Base-by-base conservation (phyloP, 345 rosid genomes). In the Microthlaspi erraticum region DNA sequence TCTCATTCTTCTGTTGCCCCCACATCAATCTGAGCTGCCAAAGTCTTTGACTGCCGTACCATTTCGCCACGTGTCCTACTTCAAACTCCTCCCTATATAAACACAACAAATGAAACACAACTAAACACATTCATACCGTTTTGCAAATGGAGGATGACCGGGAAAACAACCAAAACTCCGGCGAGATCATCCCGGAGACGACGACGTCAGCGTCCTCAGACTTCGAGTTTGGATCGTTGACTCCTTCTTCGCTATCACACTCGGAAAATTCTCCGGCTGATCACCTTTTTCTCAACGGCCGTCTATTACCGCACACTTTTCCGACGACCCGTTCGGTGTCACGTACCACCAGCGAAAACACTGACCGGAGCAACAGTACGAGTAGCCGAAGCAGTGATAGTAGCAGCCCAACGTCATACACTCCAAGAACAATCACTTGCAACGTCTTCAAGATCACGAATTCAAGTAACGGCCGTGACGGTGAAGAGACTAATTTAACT, bases 241-340 rank as follows among this genome's bases (percentile, higher is more conserved):
- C 91, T 3, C 89, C 89, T 1, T 84, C 81, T 46, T 88, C 90
- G 11, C 85, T 88, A 23, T 82, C 85, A 0, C 59, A 38, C 73
- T 77, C 68, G 20, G 81, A 78, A 64, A 73, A 77, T 55, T 92
- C 95, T 3, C 98, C 95, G 1, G 98, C 98, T 2, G 98, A 92
- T 69, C 93, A 82, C 51, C 85, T 92, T 32, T 92, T 92, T 73
- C 80, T 57, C 80, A 90, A 92, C 57, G 98, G 97, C 62, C 86
- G 84, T 60, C 80, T 90, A 52, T 38, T 92, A 71, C 97, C 98
- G 2, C 97, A 92, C 61, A 45, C 73, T 6, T 92, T 90, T 56
- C 98, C 97, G 1, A 49, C 52, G 12, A 69, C 73, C 10, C 81
- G 84, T 0, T 63, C 64, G 7, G 68, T 81, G 0, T 87, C 89